A percentile compares a stretch with the other conserved stretches of the same genome.
Evolutionary conservation across 352 stramenopile genomes (phyloP).

Genomic region (Phytophthora pistaciae): DNA sequence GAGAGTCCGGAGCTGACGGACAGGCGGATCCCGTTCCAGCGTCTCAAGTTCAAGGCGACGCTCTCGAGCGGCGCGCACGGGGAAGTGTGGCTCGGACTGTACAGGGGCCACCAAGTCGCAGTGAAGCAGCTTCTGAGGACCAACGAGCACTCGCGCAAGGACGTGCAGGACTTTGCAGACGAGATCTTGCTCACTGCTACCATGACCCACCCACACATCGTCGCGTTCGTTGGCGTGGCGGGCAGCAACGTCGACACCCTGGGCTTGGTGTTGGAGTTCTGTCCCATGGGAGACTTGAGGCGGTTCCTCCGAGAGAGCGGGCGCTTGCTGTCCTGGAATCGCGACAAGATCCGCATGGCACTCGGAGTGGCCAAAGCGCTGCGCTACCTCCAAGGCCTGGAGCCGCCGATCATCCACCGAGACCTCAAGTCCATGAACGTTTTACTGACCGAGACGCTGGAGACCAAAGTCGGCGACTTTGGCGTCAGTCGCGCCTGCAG

Average conservation of each 20-base stretch:
- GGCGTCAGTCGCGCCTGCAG: constrained; percentile 33
- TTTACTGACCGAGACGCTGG: constrained; percentile 34
- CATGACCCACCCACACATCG: constrained; percentile 42
- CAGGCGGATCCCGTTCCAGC: constrained; percentile 25
- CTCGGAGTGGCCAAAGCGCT: constrained; percentile 42
- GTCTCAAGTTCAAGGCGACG: constrained; percentile 22
- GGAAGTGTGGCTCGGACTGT: constrained; percentile 41
- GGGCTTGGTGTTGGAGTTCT: constrained; percentile 42
- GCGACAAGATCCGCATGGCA: constrained; percentile 41
- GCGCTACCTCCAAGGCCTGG: constrained; percentile 37
- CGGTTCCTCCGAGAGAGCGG: constrained; percentile 21
- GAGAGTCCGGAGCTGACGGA: constrained; percentile 2
- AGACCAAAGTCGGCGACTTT: constrained; percentile 57
- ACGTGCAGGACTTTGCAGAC: constrained; percentile 36
- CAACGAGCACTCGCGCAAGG: constrained; percentile 23
- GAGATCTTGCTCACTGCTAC: constrained; percentile 44
- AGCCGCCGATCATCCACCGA: constrained; percentile 47
- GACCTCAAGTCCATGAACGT: constrained; percentile 58
- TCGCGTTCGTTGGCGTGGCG: constrained; percentile 46
- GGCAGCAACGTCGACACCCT: constrained; percentile 55
- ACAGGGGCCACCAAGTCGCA: constrained; percentile 36
- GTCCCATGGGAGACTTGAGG: constrained; percentile 33
- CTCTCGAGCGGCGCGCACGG: constrained; percentile 41
- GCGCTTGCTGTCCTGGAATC: constrained; percentile 24
- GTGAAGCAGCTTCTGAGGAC: constrained; percentile 48